Evolutionary conservation across 2,329 filamentous ascomycete genomes (phyloP).

Genomic region (Microdochium nivale): DNA sequence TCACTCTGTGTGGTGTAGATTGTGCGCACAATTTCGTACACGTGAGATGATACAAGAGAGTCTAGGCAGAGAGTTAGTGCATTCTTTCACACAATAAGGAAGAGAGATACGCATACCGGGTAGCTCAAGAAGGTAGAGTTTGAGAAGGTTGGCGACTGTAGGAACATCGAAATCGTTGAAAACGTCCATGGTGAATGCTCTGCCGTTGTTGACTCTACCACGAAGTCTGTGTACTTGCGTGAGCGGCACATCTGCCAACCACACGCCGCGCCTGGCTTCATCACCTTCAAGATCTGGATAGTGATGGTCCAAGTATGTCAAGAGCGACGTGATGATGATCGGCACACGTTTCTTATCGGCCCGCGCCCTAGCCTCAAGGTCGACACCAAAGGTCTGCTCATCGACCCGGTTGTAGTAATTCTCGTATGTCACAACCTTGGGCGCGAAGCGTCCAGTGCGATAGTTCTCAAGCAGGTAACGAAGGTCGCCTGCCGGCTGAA

Average conservation of each 20-base stretch:
- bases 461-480: slow-evolving; percentile 96
- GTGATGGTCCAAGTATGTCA: slow-evolving; percentile 92
- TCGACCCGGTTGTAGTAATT: slow-evolving; percentile 99
- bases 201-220: slow-evolving; percentile 77
- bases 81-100: not conserved
- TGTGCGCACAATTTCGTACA: slow-evolving; percentile 97
- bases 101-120: slow-evolving; percentile 55
- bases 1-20: slow-evolving; percentile 84
- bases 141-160: slow-evolving; percentile 84
- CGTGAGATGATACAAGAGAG: slow-evolving; percentile 94
- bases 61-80: slow-evolving; percentile 44
- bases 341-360: slow-evolving; percentile 95
- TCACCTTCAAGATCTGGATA: slow-evolving; percentile 97
- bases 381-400: slow-evolving; percentile 95
- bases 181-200: slow-evolving; percentile 64
- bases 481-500: slow-evolving; percentile 86
- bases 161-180: slow-evolving; percentile 88
- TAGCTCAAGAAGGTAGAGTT: slow-evolving; percentile 89
- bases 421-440: slow-evolving; percentile 87
- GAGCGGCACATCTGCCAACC: slow-evolving; percentile 88
- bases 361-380: slow-evolving; percentile 88
- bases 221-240: slow-evolving; percentile 78
- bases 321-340: slow-evolving; percentile 79
- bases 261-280: slow-evolving; percentile 83
- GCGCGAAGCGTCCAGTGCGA: slow-evolving; percentile 85